A percentile compares a stretch with the other conserved stretches of the same genome.
These are phyloP conservation scores for Aspergillus egyptiacus DNA, from an alignment of 495 filamentous ascomycete species.

Conservation along the genomic window DNA sequence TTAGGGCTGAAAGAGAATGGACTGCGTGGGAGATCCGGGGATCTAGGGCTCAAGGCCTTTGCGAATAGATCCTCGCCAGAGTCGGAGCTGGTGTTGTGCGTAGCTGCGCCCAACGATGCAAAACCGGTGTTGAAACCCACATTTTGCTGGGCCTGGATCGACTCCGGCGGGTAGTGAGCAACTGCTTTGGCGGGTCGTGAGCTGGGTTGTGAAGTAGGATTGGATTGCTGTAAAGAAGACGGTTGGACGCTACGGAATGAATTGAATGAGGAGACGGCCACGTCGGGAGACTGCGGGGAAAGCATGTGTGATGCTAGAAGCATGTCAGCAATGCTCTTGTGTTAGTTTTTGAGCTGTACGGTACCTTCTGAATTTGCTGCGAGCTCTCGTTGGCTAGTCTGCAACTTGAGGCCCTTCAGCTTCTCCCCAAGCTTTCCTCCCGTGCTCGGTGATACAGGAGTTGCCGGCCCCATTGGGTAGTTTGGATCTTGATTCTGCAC, in stretches of 20 bases:
- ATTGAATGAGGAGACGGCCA: constrained; percentile 60
- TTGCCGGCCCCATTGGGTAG: constrained; percentile 37
- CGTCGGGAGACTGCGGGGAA: constrained; percentile 56
- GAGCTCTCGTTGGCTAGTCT: constrained; percentile 60
- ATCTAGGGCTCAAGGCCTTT: constrained; percentile 70
- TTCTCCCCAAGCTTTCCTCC: constrained; percentile 65
- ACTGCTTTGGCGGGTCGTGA: constrained; percentile 26
- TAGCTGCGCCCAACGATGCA: constrained; percentile 26
- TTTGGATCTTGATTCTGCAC: constrained; percentile 16
- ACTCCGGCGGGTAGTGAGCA: constrained; percentile 37
- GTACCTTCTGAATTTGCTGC: constrained; percentile 41
- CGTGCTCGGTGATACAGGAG: constrained; percentile 56
- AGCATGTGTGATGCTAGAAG: constrained; percentile 31
- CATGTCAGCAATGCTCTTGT: neutral
- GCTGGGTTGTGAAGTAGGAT: constrained; percentile 19
- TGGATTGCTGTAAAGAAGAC: constrained; percentile 9
- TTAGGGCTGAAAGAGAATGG: constrained; percentile 55
- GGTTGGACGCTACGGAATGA: constrained; percentile 41
- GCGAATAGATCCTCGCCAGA: constrained; percentile 73
- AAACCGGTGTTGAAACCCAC: constrained; percentile 33
- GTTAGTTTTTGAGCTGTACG: neutral
- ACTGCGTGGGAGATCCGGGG: constrained; percentile 70
- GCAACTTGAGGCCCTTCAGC: constrained; percentile 66
- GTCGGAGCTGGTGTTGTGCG: constrained; percentile 33
- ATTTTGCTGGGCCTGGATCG: constrained; percentile 35